These are phyloP conservation scores for Acanthamoeba castellanii DNA, from an alignment of 208 protist genomes.

Conservation along the genomic window DNA sequence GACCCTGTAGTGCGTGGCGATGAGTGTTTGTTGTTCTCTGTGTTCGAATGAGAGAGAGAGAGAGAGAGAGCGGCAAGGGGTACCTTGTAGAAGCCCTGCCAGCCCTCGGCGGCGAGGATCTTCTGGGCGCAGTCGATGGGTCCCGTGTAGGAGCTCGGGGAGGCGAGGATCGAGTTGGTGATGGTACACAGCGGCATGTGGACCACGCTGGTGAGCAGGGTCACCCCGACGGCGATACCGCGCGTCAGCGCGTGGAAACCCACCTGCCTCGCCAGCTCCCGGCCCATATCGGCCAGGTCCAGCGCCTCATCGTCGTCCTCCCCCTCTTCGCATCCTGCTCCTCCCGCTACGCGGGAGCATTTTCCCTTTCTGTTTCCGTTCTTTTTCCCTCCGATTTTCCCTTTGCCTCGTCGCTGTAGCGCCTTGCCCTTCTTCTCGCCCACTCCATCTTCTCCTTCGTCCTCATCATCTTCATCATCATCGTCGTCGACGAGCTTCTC, in stretches of 20 bases:
- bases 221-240: not conserved
- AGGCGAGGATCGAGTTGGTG: slow-evolving; percentile 22
- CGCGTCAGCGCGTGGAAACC: not conserved
- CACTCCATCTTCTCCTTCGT: not conserved
- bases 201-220: not conserved
- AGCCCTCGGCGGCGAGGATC: slow-evolving; percentile 37
- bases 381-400: not conserved
- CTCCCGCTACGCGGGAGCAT: not conserved
- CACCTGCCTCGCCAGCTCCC: slow-evolving; percentile 12
- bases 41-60: not conserved
- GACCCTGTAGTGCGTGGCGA: not conserved
- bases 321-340: not conserved
- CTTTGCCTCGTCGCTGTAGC: not conserved
- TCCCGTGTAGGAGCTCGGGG: slow-evolving; percentile 4
- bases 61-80: not conserved
- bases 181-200: slow-evolving; percentile 43
- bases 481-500: not conserved
- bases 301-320: not conserved
- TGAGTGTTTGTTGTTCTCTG: too few species aligned
- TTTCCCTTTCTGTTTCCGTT: not conserved
- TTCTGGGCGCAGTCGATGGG: slow-evolving; percentile 45
- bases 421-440: not conserved
- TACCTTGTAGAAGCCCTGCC: slow-evolving; percentile 52
- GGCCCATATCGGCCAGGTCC: not conserved
- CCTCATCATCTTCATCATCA: not conserved